Evolutionary conservation across 2,329 filamentous ascomycete genomes (phyloP), one percentile per base, ranked within the genome.

Genomic region (Salinomyces thailandicus): DNA sequence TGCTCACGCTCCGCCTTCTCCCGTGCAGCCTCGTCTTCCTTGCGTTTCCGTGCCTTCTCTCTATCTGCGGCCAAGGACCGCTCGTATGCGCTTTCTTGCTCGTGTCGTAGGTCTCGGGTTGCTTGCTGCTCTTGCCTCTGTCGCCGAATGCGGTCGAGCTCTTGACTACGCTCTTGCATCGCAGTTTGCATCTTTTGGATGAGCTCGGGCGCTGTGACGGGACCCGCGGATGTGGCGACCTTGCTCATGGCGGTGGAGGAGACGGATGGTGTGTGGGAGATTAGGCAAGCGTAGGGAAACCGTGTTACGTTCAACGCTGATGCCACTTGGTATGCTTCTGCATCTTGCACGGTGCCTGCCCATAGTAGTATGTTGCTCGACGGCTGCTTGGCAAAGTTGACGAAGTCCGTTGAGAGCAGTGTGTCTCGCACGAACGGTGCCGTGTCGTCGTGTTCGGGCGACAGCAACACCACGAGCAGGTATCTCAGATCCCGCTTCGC

Each of bases 71-170:
- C 89, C 18, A 98, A 67, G 0, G 85, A 93, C 43, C 86, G 77
- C 62, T 98, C 87, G 59, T 98, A 98, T 1, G 91, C 91, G 7
- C 77, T 82, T 57, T 96, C 86, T 58, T 98, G 91, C 59, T 94
- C 78, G 42, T 81, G 75, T n/a, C 87, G 75, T 20, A 98, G 67
- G 50, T 67, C 83, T 31, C 89, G 73, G n/a, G 81, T 75, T 2
- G 85, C 77, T 55, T 93, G 77, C 48, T 93, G 84, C 28, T 86
- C 85, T 12, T 76, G 74, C 36, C 87, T 72, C 50, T 85, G 77
- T 2, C 80, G 74, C n/a, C 87, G 75, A 14, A 83, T 79, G 18
- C 77, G 71, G 26, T 77, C 76, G 3, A 98, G 67, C 31, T 89
- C 78, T 12, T 80, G 73, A n/a, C 73, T 73, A 55, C 93, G 83